phyloP scores from a whole-genome alignment of 805 yeast species.

The Schizosaccharomyces osmophilus region DNA sequence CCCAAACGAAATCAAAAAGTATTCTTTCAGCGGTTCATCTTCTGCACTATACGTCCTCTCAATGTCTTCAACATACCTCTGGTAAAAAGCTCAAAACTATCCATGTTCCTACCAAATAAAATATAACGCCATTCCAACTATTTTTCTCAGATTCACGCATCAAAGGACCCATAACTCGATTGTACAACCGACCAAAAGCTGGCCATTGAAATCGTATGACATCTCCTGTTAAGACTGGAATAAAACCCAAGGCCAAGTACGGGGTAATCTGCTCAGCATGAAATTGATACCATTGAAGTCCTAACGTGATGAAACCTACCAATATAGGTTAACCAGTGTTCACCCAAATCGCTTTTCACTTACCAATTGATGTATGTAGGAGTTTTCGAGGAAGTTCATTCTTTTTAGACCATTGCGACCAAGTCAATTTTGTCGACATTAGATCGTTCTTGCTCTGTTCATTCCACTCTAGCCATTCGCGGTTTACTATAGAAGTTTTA shows the following conservation, averaged over 20 bases:
- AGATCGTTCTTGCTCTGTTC: background rate
- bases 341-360: background rate
- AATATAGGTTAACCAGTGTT: background rate
- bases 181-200: constrained; percentile 40
- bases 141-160: constrained; percentile 67
- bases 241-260: constrained; percentile 33
- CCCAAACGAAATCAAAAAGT: background rate
- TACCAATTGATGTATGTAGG: constrained; percentile 53
- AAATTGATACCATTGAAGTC: constrained; percentile 39
- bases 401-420: constrained; percentile 17
- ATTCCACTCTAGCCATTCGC: no score
- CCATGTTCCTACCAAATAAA: constrained; percentile 60
- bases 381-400: constrained; percentile 77
- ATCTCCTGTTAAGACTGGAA: constrained; percentile 37
- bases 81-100: constrained; percentile 46
- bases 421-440: background rate
- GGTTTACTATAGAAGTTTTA: background rate
- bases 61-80: constrained; percentile 3
- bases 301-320: constrained; percentile 49
- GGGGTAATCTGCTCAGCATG: constrained; percentile 31
- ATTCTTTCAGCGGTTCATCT: background rate
- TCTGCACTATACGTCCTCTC: background rate
- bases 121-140: constrained; percentile 58
- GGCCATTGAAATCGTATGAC: constrained; percentile 36
- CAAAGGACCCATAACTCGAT: constrained; percentile 45